Percentiles rank a stretch among this genome's conserved stretches.
phyloP scores from a whole-genome alignment of 106 monocot genomes.

The Apostasia ramifera region DNA sequence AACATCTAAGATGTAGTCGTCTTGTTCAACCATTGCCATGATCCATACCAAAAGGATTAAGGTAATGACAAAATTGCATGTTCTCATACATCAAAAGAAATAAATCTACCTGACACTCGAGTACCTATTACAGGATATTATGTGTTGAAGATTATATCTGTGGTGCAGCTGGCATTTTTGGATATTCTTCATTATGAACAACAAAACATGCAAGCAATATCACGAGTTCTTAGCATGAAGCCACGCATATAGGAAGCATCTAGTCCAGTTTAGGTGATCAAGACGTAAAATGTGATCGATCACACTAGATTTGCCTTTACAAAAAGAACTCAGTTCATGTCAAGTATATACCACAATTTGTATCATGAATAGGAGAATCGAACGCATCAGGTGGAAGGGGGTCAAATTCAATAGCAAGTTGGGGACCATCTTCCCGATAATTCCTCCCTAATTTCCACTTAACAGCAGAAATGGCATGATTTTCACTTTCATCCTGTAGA shows the following conservation, averaged over 20 bases:
- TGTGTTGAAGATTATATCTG: no score
- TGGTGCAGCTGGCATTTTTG: no score
- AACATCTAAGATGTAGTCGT: no score
- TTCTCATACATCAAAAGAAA: no score
- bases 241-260: background rate
- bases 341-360: conserved; percentile 18
- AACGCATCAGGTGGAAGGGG: conserved; percentile 42
- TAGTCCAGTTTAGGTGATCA: no score
- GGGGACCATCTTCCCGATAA: conserved; percentile 38
- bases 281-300: background rate
- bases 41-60: no score
- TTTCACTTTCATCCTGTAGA: conserved; percentile 3
- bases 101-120: no score
- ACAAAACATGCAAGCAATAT: no score
- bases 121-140: no score
- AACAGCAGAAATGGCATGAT: conserved; percentile 15
- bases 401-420: conserved; percentile 22
- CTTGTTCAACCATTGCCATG: no score
- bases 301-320: background rate
- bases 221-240: background rate
- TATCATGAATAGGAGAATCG: conserved; percentile 26
- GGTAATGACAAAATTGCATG: no score
- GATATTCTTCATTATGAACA: no score
- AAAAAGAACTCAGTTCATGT: background rate
- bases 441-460: conserved; percentile 25